Evolutionary conservation across 768 basidiomycete species (phyloP).

Genomic region (Boletus subcaerulescens): DNA sequence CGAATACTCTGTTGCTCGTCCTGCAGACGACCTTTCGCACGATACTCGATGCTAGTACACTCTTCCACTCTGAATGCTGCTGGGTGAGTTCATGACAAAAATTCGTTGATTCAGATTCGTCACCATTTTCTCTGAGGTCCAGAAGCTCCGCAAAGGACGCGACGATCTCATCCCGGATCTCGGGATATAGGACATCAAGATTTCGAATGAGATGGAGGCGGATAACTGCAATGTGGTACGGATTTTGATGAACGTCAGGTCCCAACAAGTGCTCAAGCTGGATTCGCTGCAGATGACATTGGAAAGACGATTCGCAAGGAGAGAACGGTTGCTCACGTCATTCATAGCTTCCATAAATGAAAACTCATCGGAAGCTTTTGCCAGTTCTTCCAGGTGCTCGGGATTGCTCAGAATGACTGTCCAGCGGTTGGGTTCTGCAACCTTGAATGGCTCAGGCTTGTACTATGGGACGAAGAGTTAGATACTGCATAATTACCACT

Average conservation of each 20-base stretch:
- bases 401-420: neutral
- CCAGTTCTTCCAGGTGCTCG: constrained; percentile 1
- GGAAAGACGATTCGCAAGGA: neutral
- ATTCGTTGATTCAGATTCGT: neutral
- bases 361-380: neutral
- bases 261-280: constrained; percentile 40
- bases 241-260: constrained; percentile 23
- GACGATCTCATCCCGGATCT: constrained; percentile 44
- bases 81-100: neutral
- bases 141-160: constrained; percentile 41
- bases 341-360: constrained; percentile 18
- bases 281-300: constrained; percentile 26
- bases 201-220: constrained; percentile 31
- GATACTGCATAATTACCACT: neutral
- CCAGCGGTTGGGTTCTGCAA: neutral
- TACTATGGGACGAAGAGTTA: neutral
- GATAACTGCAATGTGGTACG: constrained; percentile 31
- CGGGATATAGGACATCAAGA: constrained; percentile 36
- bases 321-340: constrained; percentile 27
- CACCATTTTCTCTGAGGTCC: constrained; percentile 3
- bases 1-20: neutral
- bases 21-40: neutral
- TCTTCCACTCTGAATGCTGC: neutral
- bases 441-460: neutral
- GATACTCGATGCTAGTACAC: neutral